Conservation (phyloP, 176 grass and related monocot genomes). For the Chrysopogon serrulatus region DNA sequence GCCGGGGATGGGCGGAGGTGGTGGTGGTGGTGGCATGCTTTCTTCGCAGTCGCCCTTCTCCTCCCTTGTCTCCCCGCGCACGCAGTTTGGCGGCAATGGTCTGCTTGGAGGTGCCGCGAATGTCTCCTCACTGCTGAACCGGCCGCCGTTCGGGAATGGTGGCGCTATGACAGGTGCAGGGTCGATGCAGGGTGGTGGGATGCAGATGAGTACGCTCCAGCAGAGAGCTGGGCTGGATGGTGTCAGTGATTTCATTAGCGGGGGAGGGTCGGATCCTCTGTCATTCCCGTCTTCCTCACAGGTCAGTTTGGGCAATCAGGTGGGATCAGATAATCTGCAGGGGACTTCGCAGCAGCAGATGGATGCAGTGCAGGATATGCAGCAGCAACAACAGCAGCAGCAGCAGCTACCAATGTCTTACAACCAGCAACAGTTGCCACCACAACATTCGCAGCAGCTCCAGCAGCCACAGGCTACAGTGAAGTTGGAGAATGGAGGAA, state of each 20-base stretch:
- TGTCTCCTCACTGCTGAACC: conserved; percentile 66
- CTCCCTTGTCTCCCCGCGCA: conserved; percentile 68
- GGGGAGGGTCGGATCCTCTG: conserved; percentile 48
- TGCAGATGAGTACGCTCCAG: conserved; percentile 41
- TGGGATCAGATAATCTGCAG: conserved; percentile 53
- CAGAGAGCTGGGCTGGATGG: conserved; percentile 50
- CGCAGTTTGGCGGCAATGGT: conserved; percentile 62
- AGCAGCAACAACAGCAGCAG: conserved; percentile 39
- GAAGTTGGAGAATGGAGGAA: conserved; percentile 65
- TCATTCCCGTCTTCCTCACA: conserved; percentile 60
- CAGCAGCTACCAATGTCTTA: conserved; percentile 62
- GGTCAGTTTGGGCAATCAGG: conserved; percentile 41
- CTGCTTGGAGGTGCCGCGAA: conserved; percentile 71
- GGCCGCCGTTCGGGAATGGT: conserved; percentile 46
- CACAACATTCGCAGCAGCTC: conserved; percentile 35
- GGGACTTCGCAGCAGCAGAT: conserved; percentile 42
- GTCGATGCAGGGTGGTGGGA: conserved; percentile 30
- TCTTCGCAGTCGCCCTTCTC: conserved; percentile 68
- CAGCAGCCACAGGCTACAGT: conserved; percentile 55
- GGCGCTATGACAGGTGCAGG: conserved; percentile 32
- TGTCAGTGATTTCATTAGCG: conserved; percentile 23
- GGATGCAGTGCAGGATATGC: conserved; percentile 48
- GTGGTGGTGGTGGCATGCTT: conserved; percentile 24
- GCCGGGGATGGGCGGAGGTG: conserved; percentile 30
- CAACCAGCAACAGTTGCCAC: conserved; percentile 58